phyloP scores from a whole-genome alignment of 805 yeast species.

The Candida ovalis region DNA sequence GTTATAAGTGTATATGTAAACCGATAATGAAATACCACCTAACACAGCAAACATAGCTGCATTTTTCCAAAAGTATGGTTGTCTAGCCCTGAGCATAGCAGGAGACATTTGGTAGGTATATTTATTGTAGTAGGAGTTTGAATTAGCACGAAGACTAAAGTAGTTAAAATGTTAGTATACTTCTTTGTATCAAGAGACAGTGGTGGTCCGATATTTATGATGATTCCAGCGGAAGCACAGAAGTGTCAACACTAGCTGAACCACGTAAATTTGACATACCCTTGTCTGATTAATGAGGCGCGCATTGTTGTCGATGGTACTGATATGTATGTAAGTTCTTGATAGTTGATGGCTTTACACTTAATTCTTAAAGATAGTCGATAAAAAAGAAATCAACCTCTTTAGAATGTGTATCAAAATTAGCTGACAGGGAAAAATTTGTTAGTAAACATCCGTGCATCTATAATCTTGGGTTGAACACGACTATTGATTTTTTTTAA shows the following conservation, averaged over 20 bases:
- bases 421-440: background rate
- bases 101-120: slow-evolving; percentile 75
- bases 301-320: slow-evolving; percentile 15
- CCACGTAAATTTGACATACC: slow-evolving; percentile 14
- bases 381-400: background rate
- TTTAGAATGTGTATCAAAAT: background rate
- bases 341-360: no score
- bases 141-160: slow-evolving; percentile 14
- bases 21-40: slow-evolving; percentile 62
- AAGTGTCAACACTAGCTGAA: background rate
- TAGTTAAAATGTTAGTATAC: slow-evolving; percentile 11
- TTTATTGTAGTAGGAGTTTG: slow-evolving; percentile 37
- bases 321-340: background rate
- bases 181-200: background rate
- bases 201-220: no score
- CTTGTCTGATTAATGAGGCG: slow-evolving; percentile 20
- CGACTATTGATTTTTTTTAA: background rate
- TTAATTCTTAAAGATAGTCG: no score
- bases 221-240: no score
- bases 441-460: background rate
- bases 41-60: slow-evolving; percentile 57
- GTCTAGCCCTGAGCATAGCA: slow-evolving; percentile 85
- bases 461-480: no score
- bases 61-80: slow-evolving; percentile 80
- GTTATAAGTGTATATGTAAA: slow-evolving; percentile 63